Percentiles rank a stretch among this genome's conserved stretches.
These are phyloP conservation scores for Theileria luwenshuni DNA, from an alignment of 169 alveolate species.

Conservation along the genomic window DNA sequence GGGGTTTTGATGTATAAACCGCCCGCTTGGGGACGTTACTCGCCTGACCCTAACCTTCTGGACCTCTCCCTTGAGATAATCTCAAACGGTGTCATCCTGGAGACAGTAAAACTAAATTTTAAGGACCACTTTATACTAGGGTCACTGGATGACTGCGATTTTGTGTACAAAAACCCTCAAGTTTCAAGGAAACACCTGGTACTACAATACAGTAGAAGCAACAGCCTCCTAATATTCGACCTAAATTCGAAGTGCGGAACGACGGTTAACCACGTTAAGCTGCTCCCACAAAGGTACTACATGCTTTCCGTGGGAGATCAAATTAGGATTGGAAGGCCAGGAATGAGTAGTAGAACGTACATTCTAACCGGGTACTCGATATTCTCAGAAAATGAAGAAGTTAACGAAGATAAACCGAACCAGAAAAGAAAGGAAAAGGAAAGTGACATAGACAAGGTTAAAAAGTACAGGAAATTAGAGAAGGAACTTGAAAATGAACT, in stretches of 20 bases:
- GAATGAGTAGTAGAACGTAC: constrained; percentile 46
- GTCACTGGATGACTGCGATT: constrained; percentile 64
- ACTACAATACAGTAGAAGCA: constrained; percentile 43
- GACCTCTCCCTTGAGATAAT: constrained; percentile 34
- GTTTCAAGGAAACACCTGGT: constrained; percentile 66
- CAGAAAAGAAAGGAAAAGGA: constrained; percentile 18
- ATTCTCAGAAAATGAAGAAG: constrained; percentile 24
- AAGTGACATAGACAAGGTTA: constrained; percentile 24
- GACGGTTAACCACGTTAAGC: constrained; percentile 47
- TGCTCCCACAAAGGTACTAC: constrained; percentile 51
- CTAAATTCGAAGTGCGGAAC: constrained; percentile 60
- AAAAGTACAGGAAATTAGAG: constrained; percentile 23
- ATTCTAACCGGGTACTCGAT: constrained; percentile 34
- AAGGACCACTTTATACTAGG: constrained; percentile 50
- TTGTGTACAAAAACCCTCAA: constrained; percentile 55
- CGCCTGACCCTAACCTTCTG: constrained; percentile 21
- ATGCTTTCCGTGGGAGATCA: constrained; percentile 58
- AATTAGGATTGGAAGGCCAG: constrained; percentile 57
- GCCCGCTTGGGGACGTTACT: constrained; percentile 52
- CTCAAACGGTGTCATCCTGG: constrained; percentile 51
- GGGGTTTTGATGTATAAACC: constrained; percentile 37
- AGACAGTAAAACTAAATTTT: constrained; percentile 23
- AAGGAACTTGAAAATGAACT: constrained; percentile 20
- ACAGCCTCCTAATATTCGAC: constrained; percentile 48
- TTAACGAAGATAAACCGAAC: background rate